Base-by-base conservation (phyloP, 768 basidiomycete species). In the Strobilomyces dryophilus region DNA sequence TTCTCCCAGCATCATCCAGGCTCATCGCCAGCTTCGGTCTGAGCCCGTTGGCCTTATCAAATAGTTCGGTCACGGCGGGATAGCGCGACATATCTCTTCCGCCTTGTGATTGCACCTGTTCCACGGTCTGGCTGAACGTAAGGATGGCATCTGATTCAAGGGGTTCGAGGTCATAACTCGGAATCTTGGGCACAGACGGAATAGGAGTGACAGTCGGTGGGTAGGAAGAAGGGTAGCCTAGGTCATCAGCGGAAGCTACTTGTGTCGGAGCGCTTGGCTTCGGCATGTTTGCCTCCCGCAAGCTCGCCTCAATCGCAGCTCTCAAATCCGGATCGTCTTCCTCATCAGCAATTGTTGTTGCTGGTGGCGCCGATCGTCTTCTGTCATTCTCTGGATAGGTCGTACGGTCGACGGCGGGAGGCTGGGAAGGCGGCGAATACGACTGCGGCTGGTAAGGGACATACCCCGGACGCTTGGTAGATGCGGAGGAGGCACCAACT, bases 291-390 rank as follows among this genome's bases (percentile, higher is more conserved):
- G 81, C 85, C 61, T 99, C 97, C n/a, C 85, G 78, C 56, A 99
- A 69, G 65, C 89, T 92, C 0, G 97, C 97, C 65, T 98, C 93
- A 47, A 99, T 99, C 0, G 97, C 97, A 18, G 95, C 90, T 53
- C 78, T 82, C 18, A 99, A 75, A 53, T 98, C 94, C 11, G 89
- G 89, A 68, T 99, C 95, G 4, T 95, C 89, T 31, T 95, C 95
- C 11, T 92, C 88, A 11, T 76, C 82, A 4, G 36, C 17, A 5
- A 68, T 73, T 15, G 64, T 60, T 14, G 54, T 29, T 29, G 62
- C 59, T 8, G 60, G 43, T 29, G 71, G 64, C 43, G 52, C 46
- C 11, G 61, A 62, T 15, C 41, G 52, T 45, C 55, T 59, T 47
- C 53, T 52, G 12, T 36, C 54, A 20, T 45, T 32, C 15, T 61